Evolutionary conservation across 768 basidiomycete genomes (phyloP).

Genomic region (Rhizopogon vinicolor): DNA sequence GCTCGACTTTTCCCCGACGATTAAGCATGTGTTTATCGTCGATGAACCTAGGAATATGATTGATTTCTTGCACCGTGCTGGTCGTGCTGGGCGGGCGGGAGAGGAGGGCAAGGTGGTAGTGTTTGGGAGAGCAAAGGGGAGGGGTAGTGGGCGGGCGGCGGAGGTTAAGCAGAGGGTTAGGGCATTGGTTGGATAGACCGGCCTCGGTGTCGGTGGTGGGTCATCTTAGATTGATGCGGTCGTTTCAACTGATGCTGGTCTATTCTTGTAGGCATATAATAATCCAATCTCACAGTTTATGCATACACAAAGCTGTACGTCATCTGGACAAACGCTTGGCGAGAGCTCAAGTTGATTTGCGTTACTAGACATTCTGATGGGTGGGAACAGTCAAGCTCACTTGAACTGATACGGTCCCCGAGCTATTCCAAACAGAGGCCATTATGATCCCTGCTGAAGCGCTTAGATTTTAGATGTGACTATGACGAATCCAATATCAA

Average conservation of each 20-base stretch:
- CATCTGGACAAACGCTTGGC: neutral
- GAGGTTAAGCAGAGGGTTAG: constrained; percentile 49
- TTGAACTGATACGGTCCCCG: too few species aligned
- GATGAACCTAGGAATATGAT: constrained; percentile 88
- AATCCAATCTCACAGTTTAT: neutral
- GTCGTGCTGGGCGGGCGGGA: constrained; percentile 76
- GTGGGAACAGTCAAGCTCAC: too few species aligned
- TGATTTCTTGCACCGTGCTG: constrained; percentile 91
- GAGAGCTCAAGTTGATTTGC: too few species aligned
- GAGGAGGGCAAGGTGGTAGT: constrained; percentile 66
- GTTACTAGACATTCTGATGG: neutral
- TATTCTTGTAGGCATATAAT: neutral
- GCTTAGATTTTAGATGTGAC: too few species aligned
- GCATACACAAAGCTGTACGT: neutral
- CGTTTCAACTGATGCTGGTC: neutral
- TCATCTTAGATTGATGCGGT: neutral
- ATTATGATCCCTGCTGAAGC: too few species aligned
- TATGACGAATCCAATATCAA: too few species aligned
- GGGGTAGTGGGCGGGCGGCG: constrained; percentile 50
- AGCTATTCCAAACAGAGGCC: too few species aligned
- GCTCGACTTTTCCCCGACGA: constrained; percentile 75
- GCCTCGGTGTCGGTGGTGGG: neutral
- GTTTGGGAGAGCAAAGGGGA: constrained; percentile 66
- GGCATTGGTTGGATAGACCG: constrained; percentile 28
- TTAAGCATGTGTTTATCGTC: constrained; percentile 81